Conservation (phyloP, 2,329 filamentous ascomycete genomes). For the Metarhizium humberi region DNA sequence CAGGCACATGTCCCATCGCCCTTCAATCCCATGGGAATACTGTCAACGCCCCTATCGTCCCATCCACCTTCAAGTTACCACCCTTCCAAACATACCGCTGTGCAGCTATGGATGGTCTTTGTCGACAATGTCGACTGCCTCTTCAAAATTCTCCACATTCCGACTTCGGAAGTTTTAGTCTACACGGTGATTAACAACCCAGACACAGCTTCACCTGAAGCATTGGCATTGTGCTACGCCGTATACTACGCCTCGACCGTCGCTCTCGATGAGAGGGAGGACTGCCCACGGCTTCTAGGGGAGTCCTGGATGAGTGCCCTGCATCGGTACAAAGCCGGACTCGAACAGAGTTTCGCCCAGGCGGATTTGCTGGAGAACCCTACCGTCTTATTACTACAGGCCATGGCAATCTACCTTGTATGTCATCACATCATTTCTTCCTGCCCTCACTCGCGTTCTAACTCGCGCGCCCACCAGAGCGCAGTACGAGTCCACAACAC, state of each 20-base stretch:
- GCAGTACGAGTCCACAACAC: slow-evolving; percentile 22
- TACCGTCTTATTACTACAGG: slow-evolving; percentile 24
- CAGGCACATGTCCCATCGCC: slow-evolving; percentile 11
- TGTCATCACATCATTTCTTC: neutral
- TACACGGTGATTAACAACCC: slow-evolving; percentile 23
- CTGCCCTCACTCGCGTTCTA: neutral
- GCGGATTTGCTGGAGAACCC: slow-evolving; percentile 31
- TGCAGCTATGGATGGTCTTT: slow-evolving; percentile 22
- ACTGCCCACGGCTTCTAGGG: slow-evolving; percentile 13
- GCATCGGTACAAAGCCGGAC: slow-evolving; percentile 19
- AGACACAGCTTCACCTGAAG: slow-evolving; percentile 13
- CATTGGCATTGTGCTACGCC: slow-evolving; percentile 30
- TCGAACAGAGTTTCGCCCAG: slow-evolving; percentile 29
- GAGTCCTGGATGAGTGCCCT: slow-evolving; percentile 16
- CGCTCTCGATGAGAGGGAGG: slow-evolving; percentile 30
- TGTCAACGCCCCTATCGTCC: slow-evolving; percentile 16
- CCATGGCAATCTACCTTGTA: slow-evolving; percentile 29
- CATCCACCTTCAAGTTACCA: slow-evolving; percentile 12
- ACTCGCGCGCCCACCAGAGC: neutral
- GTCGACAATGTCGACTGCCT: slow-evolving; percentile 18
- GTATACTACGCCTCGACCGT: slow-evolving; percentile 40
- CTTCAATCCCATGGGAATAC: slow-evolving; percentile 23
- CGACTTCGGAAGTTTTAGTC: slow-evolving; percentile 21
- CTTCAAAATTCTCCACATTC: slow-evolving; percentile 19
- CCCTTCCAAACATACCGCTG: slow-evolving; percentile 16